These are phyloP conservation scores for Volvox africanus DNA, from an alignment of 139 green algal genomes.

Conservation along the genomic window DNA sequence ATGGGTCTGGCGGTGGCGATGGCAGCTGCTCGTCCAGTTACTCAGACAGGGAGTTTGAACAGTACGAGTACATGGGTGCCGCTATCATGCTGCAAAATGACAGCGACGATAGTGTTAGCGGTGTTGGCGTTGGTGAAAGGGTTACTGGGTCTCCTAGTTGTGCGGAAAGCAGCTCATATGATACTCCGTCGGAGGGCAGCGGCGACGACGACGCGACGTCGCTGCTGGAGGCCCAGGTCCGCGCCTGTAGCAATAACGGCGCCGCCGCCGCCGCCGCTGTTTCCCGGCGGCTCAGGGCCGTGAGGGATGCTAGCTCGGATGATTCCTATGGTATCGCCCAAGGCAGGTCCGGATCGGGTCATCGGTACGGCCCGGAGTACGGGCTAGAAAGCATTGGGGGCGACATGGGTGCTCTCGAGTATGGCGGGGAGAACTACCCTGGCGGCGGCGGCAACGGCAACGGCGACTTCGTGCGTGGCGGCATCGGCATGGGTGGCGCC, in stretches of 20 bases:
- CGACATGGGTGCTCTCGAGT: constrained; percentile 16
- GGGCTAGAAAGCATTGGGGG: constrained; percentile 15
- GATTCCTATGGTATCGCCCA: constrained; percentile 6
- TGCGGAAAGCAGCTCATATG: constrained; percentile 9
- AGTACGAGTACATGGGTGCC: constrained; percentile 23
- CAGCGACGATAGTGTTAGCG: not conserved
- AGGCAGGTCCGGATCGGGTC: not conserved
- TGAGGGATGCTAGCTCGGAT: not conserved
- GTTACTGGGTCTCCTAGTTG: not conserved
- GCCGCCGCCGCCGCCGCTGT: not conserved
- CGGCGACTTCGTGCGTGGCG: not conserved
- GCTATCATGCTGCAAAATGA: constrained; percentile 3
- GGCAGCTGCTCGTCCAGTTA: constrained; percentile 8
- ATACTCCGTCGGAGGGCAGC: constrained; percentile 2
- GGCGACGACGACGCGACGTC: not conserved
- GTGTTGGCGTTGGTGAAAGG: not conserved
- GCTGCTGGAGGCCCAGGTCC: constrained; percentile 3
- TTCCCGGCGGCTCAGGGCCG: not conserved
- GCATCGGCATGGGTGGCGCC: not conserved
- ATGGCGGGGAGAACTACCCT: not conserved
- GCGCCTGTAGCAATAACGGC: not conserved
- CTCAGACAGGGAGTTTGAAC: not conserved
- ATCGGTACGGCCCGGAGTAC: constrained; percentile 37
- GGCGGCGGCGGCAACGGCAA: not conserved
- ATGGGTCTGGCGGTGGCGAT: not conserved